These are phyloP conservation scores for Cystoisospora suis DNA, from an alignment of 169 alveolate species.

Conservation along the genomic window DNA sequence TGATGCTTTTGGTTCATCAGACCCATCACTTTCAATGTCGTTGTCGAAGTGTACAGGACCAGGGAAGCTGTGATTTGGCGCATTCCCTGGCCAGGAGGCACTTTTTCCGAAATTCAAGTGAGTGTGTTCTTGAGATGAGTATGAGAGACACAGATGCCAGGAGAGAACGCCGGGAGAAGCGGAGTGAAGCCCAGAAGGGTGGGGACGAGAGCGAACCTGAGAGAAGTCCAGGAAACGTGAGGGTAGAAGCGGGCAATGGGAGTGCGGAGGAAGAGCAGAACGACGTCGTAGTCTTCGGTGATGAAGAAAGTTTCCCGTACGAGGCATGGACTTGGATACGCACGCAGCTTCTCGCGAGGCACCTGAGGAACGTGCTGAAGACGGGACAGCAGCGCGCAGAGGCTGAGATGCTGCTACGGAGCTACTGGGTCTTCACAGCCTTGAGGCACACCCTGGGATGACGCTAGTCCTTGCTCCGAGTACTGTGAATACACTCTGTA, in stretches of 20 bases:
- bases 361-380: neutral
- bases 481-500: too few species aligned
- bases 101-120: too few species aligned
- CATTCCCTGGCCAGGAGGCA: neutral
- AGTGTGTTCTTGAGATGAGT: too few species aligned
- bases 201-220: too few species aligned
- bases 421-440: constrained; percentile 9
- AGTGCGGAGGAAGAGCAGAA: too few species aligned
- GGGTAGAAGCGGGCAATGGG: too few species aligned
- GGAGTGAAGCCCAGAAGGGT: too few species aligned
- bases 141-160: too few species aligned
- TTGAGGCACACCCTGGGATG: neutral
- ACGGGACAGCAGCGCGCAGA: neutral
- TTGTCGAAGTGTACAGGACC: neutral
- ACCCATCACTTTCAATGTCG: neutral
- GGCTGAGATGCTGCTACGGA: constrained; percentile 3
- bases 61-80: neutral
- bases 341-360: neutral
- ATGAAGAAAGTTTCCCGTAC: neutral
- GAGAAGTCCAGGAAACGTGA: too few species aligned
- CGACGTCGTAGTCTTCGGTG: too few species aligned
- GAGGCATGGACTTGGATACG: constrained; percentile 9
- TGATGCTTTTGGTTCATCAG: neutral
- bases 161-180: too few species aligned
- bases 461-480: too few species aligned